Base-by-base conservation (phyloP, 2,329 filamentous ascomycete species). In the Aspergillus ochraceoroseus region DNA sequence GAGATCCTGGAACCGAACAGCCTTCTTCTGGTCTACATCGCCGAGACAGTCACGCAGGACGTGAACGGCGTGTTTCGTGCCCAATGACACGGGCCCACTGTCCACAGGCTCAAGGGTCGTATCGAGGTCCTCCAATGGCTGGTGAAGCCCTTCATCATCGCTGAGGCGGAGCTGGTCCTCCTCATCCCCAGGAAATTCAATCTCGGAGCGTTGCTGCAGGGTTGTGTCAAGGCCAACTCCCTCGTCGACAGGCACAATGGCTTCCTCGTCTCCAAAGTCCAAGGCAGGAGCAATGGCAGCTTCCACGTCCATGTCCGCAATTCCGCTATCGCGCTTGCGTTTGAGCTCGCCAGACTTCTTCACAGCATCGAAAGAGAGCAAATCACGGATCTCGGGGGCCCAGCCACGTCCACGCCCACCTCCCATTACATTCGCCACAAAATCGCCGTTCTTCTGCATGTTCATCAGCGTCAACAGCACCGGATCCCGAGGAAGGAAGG, bases 31-130 rank as follows among this genome's bases (percentile, higher is more conserved):
- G 66, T 85, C 82, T 20, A 86, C 80, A 12, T 63, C 63, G 13
- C 89, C 87, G 50, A 98, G 94, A 17, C 85, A 77, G 43, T 95
- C 88, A 39, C 92, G 84, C 6, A 98, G 79, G 38, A 96, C 79
- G 64, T 98, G 90, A 13, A 98, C 94, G 22, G 92, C 92, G 58
- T 95, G 89, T 66, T 94, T 92, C 7, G 92, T 98, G 45, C 87
- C 89, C 12, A 94, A 68, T 0, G 89, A 95, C 6, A 96, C 83
- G 0, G 87, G 85, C 0, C 88, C 88, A 48, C 80, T 87, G 49
- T 95, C 88, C 19, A 81, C 80, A 7, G 88, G 86, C 57, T 92
- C 85, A 25, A 80, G 82, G 0, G 86, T 90, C 29, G 88, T 85
- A 54, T 95, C 87, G 54, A 92, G 87, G 20, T 78, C 77, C 9